Percentiles rank a stretch among this genome's conserved stretches.
These are phyloP conservation scores for Pseudonectria buxi DNA, from an alignment of 2,329 filamentous ascomycete genomes.

Conservation along the genomic window DNA sequence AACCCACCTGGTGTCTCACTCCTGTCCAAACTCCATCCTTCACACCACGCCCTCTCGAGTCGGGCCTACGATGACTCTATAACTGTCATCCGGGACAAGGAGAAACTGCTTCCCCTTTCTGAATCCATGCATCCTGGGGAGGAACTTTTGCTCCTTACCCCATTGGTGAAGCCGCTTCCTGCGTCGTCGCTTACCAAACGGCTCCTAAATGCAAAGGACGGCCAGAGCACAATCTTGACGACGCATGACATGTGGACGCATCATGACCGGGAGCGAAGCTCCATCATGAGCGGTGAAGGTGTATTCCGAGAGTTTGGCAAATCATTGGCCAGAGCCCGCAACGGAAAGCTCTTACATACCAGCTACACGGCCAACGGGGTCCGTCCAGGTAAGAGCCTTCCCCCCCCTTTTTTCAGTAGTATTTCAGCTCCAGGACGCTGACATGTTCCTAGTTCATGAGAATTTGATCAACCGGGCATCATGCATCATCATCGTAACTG, in stretches of 20 bases:
- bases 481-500: conserved; percentile 84
- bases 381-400: conserved; percentile 50
- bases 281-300: conserved; percentile 84
- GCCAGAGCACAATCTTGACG: conserved; percentile 26
- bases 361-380: conserved; percentile 94
- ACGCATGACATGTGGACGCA: conserved; percentile 51
- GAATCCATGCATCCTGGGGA: conserved; percentile 77
- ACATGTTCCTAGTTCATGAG: conserved; percentile 60
- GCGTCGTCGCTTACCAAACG: conserved; percentile 77
- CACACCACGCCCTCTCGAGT: conserved; percentile 73
- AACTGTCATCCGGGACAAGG: conserved; percentile 84
- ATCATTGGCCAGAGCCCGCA: conserved; percentile 77
- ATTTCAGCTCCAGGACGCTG: conserved; percentile 5
- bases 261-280: conserved; percentile 48
- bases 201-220: conserved; percentile 49
- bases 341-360: conserved; percentile 82
- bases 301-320: conserved; percentile 87
- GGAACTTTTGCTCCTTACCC: conserved; percentile 82
- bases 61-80: conserved; percentile 89
- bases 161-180: conserved; percentile 84
- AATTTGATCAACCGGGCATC: conserved; percentile 84
- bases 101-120: conserved; percentile 74
- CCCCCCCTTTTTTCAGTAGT: neutral
- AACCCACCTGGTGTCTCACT: conserved; percentile 73
- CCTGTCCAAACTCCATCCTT: conserved; percentile 73